Percentiles rank a stretch among this genome's conserved stretches.
These are phyloP conservation scores for Xylaria flabelliformis DNA, from an alignment of 495 filamentous ascomycete genomes.

Conservation along the genomic window DNA sequence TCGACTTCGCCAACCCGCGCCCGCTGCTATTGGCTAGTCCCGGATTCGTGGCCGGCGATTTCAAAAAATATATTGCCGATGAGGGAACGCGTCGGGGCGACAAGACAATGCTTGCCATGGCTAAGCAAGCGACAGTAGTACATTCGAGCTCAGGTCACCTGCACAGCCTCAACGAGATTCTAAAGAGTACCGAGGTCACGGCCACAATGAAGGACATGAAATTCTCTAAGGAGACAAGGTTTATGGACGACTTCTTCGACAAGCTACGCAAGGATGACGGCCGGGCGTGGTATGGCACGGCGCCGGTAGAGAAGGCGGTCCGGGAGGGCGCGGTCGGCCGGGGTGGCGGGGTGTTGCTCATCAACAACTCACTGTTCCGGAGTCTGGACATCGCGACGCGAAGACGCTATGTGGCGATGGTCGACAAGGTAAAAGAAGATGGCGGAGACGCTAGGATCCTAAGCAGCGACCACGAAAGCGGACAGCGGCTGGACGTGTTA, in stretches of 20 bases:
- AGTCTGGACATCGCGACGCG: slow-evolving; percentile 80
- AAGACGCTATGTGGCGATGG: slow-evolving; percentile 81
- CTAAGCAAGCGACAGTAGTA: slow-evolving; percentile 72
- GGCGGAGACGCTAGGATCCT: slow-evolving; percentile 88
- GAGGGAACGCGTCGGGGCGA: slow-evolving; percentile 72
- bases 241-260: slow-evolving; percentile 87
- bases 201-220: slow-evolving; percentile 80
- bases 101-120: slow-evolving; percentile 63
- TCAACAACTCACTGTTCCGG: slow-evolving; percentile 85
- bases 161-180: slow-evolving; percentile 83
- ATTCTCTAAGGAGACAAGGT: slow-evolving; percentile 79
- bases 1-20: slow-evolving; percentile 72
- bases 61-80: slow-evolving; percentile 79
- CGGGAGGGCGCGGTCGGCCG: slow-evolving; percentile 87
- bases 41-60: slow-evolving; percentile 81
- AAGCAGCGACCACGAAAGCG: slow-evolving; percentile 94
- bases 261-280: slow-evolving; percentile 85
- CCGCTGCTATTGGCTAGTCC: slow-evolving; percentile 90
- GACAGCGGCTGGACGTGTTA: slow-evolving; percentile 79
- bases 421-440: slow-evolving; percentile 87
- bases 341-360: slow-evolving; percentile 81
- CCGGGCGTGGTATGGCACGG: slow-evolving; percentile 88
- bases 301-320: slow-evolving; percentile 84
- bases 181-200: slow-evolving; percentile 78
- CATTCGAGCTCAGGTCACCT: slow-evolving; percentile 86